Evolutionary conservation across 768 basidiomycete genomes (phyloP), one percentile per base, ranked within the genome.

Genomic region (Tricholoma furcatifolium): DNA sequence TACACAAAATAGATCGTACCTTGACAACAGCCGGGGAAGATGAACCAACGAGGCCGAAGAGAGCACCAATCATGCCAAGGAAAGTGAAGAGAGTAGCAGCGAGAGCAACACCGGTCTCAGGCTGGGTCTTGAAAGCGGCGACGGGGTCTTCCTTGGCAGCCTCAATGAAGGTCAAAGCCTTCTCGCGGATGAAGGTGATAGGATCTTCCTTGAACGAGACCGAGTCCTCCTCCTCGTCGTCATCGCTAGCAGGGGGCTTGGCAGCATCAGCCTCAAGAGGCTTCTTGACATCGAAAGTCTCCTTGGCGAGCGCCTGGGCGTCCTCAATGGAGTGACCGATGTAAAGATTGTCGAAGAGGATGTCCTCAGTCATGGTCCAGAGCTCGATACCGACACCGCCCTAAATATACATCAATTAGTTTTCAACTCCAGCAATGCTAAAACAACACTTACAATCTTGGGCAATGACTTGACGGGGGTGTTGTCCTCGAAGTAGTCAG

Each of bases 301-400:
- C 92, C 14, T 76, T 72, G 51, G 93, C 92, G 60, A 99, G 72
- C 10, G 74, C 71, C 69, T 89, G 84, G 57, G 97, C 97, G 55
- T 96, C 93, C 35, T 84, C 83, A 53, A 83, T 66, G 17, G 93
- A 95, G 78, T 94, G 88, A 54, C 94, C 94, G 53, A 99, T 71
- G 75, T 93, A 98, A 66, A 99, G 84, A 76, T 93, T 94, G 73
- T 91, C 85, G 68, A 94, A 95, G 61, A 94, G 79, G 62, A 94
- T 94, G 66, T 91, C 87, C 71, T 91, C 91, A 39, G 95, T 96
- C 97, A 98, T 99, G 42, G 96, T 96, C 97, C 97, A 99, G 62
- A 98, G 85, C 73, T 99, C 97, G 60, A 98, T 95, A 65, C 95
- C 95, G 56, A 97, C 83, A 73, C 93, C 94, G 60, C 92, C 91